Conservation (phyloP, 352 stramenopile genomes). For the Globisporangium polare region DNA sequence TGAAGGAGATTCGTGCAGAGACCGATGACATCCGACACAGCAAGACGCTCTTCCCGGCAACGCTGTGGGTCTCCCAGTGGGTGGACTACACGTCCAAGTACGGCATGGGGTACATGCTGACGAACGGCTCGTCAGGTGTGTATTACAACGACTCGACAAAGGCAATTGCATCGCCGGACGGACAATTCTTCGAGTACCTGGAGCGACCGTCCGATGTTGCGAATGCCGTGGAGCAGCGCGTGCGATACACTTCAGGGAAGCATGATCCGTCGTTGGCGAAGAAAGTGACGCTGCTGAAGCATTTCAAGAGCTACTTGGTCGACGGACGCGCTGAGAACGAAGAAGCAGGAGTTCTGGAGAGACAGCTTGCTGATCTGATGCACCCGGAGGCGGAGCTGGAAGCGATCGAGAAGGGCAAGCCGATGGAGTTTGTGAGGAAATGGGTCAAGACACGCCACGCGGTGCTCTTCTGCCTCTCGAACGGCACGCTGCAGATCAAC, state of each 20-base stretch:
- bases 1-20: constrained; percentile 60
- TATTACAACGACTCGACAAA: constrained; percentile 99
- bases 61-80: constrained; percentile 95
- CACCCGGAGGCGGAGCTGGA: constrained; percentile 17
- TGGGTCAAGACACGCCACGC: constrained; percentile 98
- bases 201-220: constrained; percentile 74
- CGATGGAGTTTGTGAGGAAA: constrained; percentile 96
- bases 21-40: constrained; percentile 26
- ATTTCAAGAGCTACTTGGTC: constrained; percentile 97
- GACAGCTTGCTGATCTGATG: constrained; percentile 30
- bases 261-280: constrained; percentile 93
- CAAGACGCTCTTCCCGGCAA: constrained; percentile 30
- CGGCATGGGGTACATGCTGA: constrained; percentile 97
- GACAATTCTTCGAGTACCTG: constrained; percentile 94
- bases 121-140: constrained; percentile 92
- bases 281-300: constrained; percentile 97
- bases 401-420: constrained; percentile 23
- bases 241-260: constrained; percentile 39
- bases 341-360: constrained; percentile 41
- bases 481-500: constrained; percentile 93
- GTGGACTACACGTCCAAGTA: constrained; percentile 99
- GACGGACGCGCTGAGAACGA: constrained; percentile 67
- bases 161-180: constrained; percentile 89
- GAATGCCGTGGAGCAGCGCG: constrained; percentile 27
- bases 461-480: constrained; percentile 96